Evolutionary conservation across 2,329 filamentous ascomycete species (phyloP).

Genomic region (Helicocarpus griseus): DNA sequence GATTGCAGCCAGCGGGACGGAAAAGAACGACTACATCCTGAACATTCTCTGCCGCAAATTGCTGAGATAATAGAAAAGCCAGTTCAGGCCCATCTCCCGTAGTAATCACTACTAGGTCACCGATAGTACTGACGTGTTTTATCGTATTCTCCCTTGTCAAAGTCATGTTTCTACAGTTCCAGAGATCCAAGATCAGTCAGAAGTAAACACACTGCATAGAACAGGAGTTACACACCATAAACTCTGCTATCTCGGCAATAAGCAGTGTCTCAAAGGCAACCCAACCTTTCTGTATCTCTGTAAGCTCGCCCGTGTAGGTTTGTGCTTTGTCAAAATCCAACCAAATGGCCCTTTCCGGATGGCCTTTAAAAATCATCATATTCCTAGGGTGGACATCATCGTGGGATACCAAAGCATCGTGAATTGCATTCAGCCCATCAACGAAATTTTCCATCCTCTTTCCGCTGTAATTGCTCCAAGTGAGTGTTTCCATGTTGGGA

Average conservation of each 20-base stretch:
- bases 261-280: constrained; percentile 1
- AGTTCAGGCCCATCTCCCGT: too few relatives aligned
- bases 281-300: constrained; percentile 12
- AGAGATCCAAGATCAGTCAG: neutral
- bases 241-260: neutral
- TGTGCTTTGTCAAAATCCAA: constrained; percentile 18
- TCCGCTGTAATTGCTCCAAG: constrained; percentile 17
- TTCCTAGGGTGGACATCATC: constrained; percentile 17
- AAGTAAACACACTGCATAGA: neutral
- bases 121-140: constrained; percentile 1
- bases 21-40: too few relatives aligned
- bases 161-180: neutral
- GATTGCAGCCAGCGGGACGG: too few relatives aligned
- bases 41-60: too few relatives aligned
- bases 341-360: constrained; percentile 13
- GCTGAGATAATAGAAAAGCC: too few relatives aligned
- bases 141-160: neutral
- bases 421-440: constrained; percentile 14
- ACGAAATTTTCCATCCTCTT: constrained; percentile 11
- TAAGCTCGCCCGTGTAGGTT: constrained; percentile 17
- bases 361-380: constrained; percentile 15
- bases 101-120: too few relatives aligned
- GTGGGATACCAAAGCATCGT: constrained; percentile 14
- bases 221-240: constrained; percentile 1
- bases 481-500: constrained; percentile 13